phyloP scores from a whole-genome alignment of 2,329 filamentous ascomycete genomes.

The Talaromyces albobiverticillius region DNA sequence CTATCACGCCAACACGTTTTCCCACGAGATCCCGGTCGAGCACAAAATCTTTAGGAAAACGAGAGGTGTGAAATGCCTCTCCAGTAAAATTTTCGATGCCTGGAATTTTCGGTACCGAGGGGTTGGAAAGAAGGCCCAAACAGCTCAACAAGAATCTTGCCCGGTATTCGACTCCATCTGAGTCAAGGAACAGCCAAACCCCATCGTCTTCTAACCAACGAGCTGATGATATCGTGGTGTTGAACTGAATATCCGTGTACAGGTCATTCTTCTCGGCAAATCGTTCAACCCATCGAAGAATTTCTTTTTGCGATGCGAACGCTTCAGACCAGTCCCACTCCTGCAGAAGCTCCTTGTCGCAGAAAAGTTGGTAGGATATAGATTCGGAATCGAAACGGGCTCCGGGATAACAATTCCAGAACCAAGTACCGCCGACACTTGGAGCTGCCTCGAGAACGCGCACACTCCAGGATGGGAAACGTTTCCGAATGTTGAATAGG shows the following conservation, averaged over 20 bases:
- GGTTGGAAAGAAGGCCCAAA: slow-evolving; percentile 16
- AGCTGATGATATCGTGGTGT: slow-evolving; percentile 21
- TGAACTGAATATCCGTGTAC: slow-evolving; percentile 38
- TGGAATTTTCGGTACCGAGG: slow-evolving; percentile 23
- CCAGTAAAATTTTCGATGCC: slow-evolving; percentile 31
- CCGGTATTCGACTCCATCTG: not conserved
- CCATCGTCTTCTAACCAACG: not conserved
- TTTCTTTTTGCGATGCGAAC: slow-evolving; percentile 35
- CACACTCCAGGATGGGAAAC: not conserved
- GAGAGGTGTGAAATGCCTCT: slow-evolving; percentile 37
- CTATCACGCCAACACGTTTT: slow-evolving; percentile 42
- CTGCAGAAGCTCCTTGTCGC: slow-evolving; percentile 20
- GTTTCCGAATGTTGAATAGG: not conserved
- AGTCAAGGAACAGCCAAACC: not conserved
- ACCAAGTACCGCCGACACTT: slow-evolving; percentile 43
- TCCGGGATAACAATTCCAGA: slow-evolving; percentile 47
- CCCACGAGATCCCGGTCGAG: slow-evolving; percentile 23
- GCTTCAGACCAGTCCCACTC: slow-evolving; percentile 35
- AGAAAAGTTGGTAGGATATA: slow-evolving; percentile 39
- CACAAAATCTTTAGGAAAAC: slow-evolving; percentile 35
- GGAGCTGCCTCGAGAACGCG: not conserved
- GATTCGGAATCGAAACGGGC: slow-evolving; percentile 49
- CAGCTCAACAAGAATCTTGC: not conserved
- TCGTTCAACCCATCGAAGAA: slow-evolving; percentile 32
- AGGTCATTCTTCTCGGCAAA: slow-evolving; percentile 33